Evolutionary conservation across 75 land plant species (phyloP).

Genomic region (Adiantum capillusveneris): DNA sequence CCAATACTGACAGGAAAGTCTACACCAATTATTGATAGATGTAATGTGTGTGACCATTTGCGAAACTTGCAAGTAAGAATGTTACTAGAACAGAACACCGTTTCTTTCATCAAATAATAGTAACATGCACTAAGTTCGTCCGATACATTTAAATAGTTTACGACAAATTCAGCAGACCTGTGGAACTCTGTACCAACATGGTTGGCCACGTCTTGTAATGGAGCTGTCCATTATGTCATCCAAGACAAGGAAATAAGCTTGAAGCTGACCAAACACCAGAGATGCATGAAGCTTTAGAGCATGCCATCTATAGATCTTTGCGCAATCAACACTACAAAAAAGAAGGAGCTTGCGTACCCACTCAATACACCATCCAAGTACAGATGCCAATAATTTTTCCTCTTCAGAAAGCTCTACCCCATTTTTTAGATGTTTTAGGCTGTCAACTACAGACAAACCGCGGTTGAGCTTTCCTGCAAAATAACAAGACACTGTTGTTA

Average conservation of each 20-base stretch:
- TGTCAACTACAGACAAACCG: constrained; percentile 90
- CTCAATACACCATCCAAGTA: constrained; percentile 97
- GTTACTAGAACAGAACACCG: no score
- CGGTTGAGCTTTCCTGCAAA: constrained; percentile 89
- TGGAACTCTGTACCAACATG: constrained; percentile 86
- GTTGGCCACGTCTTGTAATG: constrained; percentile 87
- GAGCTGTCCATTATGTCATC: constrained; percentile 98
- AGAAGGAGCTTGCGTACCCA: constrained; percentile 57
- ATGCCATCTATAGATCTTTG: no score
- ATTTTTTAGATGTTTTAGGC: constrained; percentile 67
- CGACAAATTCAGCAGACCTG: constrained; percentile 47
- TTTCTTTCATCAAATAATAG: no score
- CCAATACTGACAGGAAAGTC: no score
- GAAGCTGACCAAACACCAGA: constrained; percentile 49
- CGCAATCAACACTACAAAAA: no score
- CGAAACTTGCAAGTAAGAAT: not conserved
- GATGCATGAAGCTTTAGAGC: not conserved
- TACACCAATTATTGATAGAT: no score
- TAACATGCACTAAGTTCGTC: no score
- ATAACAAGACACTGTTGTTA: not conserved
- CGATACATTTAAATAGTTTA: no score
- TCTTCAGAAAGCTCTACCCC: constrained; percentile 59
- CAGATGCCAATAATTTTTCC: constrained; percentile 65
- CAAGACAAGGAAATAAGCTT: constrained; percentile 87
- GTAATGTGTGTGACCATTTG: no score